Evolutionary conservation across 495 filamentous ascomycete species (phyloP).

Genomic region (Neurospora sp.): DNA sequence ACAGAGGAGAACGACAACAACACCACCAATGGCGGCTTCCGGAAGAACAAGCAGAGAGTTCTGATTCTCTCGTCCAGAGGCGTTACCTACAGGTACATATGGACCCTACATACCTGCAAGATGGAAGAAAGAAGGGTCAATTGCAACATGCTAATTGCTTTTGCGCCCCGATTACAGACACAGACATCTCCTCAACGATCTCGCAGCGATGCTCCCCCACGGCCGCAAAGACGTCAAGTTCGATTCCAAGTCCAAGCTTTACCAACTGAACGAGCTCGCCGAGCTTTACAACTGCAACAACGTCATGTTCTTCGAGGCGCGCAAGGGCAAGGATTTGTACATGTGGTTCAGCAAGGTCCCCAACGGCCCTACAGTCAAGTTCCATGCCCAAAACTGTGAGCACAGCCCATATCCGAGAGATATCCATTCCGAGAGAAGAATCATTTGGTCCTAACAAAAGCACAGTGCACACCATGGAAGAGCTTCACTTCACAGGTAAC

Average conservation of each 20-base stretch:
- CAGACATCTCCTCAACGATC: conserved; percentile 84
- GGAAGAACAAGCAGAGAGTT: conserved; percentile 64
- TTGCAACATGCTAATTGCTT: not conserved
- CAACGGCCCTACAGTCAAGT: conserved; percentile 89
- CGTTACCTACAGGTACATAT: conserved; percentile 69
- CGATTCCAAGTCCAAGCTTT: conserved; percentile 89
- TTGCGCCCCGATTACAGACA: conserved; percentile 44
- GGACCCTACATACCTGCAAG: not conserved
- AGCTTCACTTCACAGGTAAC: conserved; percentile 94
- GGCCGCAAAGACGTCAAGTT: conserved; percentile 90
- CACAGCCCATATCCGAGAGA: not conserved
- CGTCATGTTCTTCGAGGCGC: conserved; percentile 90
- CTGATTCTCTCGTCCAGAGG: conserved; percentile 84
- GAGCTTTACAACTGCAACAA: conserved; percentile 99
- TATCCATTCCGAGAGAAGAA: not conserved
- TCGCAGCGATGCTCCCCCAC: conserved; percentile 83
- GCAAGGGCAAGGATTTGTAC: conserved; percentile 91
- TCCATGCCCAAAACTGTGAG: conserved; percentile 59
- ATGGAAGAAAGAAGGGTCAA: not conserved
- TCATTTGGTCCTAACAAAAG: not conserved
- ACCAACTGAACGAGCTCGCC: conserved; percentile 89
- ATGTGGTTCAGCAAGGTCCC: conserved; percentile 89
- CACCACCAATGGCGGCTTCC: conserved; percentile 29
- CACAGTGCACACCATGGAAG: conserved; percentile 83
- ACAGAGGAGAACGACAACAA: conserved; percentile 23